These are phyloP conservation scores for Coriolopsis trogii DNA, from an alignment of 1,284 basidiomycete species.

Conservation along the genomic window DNA sequence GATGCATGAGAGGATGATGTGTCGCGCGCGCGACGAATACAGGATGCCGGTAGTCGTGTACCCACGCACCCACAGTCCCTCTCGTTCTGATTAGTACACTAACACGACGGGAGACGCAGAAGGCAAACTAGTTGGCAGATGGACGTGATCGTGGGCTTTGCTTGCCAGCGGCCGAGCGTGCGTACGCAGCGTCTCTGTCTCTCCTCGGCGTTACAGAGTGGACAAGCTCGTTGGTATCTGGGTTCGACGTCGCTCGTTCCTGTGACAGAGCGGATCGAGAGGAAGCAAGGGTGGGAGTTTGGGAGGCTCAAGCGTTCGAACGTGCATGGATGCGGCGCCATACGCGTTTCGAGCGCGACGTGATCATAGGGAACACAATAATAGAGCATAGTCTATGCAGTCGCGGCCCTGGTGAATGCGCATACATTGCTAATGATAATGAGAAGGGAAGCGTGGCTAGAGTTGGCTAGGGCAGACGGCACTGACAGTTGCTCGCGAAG, in stretches of 20 bases:
- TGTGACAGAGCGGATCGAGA: too few species aligned
- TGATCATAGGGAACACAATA: constrained; percentile 2
- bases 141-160: not conserved
- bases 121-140: constrained; percentile 7
- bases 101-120: not conserved
- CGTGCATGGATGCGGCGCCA: too few species aligned
- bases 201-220: too few species aligned
- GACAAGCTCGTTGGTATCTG: not conserved
- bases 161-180: too few species aligned
- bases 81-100: constrained; percentile 1
- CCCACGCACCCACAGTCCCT: not conserved
- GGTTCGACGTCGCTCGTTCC: too few species aligned
- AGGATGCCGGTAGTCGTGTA: too few species aligned
- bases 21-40: too few species aligned
- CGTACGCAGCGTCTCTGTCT: too few species aligned
- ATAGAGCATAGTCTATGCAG: not conserved
- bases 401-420: not conserved
- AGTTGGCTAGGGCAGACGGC: constrained; percentile 8
- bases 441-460: constrained; percentile 1
- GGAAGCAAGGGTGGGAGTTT: too few species aligned
- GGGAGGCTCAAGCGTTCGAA: too few species aligned
- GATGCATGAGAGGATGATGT: too few species aligned
- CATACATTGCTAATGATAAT: not conserved
- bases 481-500: constrained; percentile 4
- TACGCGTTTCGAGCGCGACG: not conserved